These are phyloP conservation scores for Penicillium occitanis DNA, from an alignment of 2,329 filamentous ascomycete genomes.

Conservation along the genomic window DNA sequence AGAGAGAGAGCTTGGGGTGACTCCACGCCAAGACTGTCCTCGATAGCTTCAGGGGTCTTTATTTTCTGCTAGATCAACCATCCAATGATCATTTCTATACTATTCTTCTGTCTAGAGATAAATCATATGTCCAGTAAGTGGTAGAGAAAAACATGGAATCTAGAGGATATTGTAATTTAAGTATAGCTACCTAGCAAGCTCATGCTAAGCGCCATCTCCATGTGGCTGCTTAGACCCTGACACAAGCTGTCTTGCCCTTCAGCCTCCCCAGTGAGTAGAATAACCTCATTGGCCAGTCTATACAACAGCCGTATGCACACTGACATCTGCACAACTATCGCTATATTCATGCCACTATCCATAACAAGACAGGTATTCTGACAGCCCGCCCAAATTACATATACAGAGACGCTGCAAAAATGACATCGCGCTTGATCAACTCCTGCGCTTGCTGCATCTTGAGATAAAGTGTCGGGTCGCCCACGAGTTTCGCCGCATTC, in stretches of 20 bases:
- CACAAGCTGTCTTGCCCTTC: background rate
- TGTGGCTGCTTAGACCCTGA: conserved; percentile 7
- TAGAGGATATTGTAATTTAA: background rate
- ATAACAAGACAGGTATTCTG: no score
- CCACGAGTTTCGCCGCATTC: conserved; percentile 92
- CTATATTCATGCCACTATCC: background rate
- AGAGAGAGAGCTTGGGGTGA: conserved; percentile 2
- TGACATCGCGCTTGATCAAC: conserved; percentile 95
- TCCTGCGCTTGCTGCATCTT: conserved; percentile 99
- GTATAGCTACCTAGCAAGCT: background rate
- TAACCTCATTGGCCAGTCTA: conserved; percentile 2
- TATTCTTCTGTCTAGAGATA: background rate
- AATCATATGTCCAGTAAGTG: background rate
- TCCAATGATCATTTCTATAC: background rate
- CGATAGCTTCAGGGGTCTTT: background rate
- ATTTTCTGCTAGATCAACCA: background rate
- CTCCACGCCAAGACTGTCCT: conserved; percentile 5
- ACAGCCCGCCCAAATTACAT: conserved; percentile 55
- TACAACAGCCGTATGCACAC: background rate
- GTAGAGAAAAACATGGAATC: background rate
- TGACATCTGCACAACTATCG: background rate
- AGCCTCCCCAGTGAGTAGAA: background rate
- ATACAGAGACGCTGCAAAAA: conserved; percentile 82
- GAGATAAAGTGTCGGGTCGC: conserved; percentile 85
- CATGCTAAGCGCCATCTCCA: background rate